phyloP scores from a whole-genome alignment of 2,329 filamentous ascomycete genomes.

The Macroventuria anomochaeta region DNA sequence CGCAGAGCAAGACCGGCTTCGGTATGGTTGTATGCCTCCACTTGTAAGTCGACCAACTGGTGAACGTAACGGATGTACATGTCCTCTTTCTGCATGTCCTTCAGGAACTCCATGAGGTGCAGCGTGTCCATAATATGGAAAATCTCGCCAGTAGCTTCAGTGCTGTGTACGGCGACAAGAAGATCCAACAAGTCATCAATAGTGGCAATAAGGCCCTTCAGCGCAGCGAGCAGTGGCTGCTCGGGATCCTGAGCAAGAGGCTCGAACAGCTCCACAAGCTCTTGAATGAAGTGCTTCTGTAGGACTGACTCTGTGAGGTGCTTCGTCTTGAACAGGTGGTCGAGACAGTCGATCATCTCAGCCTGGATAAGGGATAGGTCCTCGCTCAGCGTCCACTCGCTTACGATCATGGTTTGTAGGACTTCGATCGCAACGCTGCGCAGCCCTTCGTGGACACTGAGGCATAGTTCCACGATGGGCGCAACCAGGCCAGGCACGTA shows the following conservation, averaged over 20 bases:
- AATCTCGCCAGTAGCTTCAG: conserved; percentile 74
- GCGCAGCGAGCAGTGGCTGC: conserved; percentile 75
- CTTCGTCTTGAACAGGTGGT: conserved; percentile 87
- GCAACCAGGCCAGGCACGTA: conserved; percentile 93
- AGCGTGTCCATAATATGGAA: conserved; percentile 87
- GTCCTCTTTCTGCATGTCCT: conserved; percentile 95
- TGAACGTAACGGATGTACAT: conserved; percentile 97
- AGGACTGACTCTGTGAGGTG: conserved; percentile 85
- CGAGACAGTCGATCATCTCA: conserved; percentile 94
- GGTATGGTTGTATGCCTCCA: conserved; percentile 75
- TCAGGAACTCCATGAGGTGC: conserved; percentile 92
- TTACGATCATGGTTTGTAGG: conserved; percentile 96
- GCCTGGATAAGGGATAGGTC: conserved; percentile 91
- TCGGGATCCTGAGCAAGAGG: conserved; percentile 69
- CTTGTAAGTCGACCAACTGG: conserved; percentile 81
- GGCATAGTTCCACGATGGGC: conserved; percentile 89
- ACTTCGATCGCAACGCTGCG: conserved; percentile 90
- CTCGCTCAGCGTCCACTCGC: conserved; percentile 95
- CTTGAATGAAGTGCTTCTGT: conserved; percentile 89
- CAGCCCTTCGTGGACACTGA: conserved; percentile 93
- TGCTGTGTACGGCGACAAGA: conserved; percentile 85
- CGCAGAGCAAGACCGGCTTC: conserved; percentile 89
- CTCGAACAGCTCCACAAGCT: conserved; percentile 82
- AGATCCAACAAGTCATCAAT: conserved; percentile 92
- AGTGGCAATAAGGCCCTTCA: conserved; percentile 80